These are phyloP conservation scores for Serendipita sp. DNA, from an alignment of 768 basidiomycete species.

Conservation along the genomic window DNA sequence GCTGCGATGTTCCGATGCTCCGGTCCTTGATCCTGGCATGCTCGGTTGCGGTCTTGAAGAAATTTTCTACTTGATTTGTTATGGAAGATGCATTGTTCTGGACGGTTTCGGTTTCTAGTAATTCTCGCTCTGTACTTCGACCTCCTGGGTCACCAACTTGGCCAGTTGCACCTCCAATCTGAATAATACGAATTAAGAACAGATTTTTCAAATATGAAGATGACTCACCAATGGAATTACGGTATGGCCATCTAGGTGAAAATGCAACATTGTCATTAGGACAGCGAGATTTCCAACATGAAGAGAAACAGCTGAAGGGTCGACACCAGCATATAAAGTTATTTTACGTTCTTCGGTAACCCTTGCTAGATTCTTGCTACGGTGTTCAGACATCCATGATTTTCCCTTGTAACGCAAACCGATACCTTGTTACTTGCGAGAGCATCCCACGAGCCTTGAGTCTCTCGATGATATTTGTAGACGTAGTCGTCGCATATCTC, in stretches of 20 bases:
- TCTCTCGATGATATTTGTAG: not conserved
- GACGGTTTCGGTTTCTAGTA: slow-evolving; percentile 43
- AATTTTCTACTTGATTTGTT: slow-evolving; percentile 44
- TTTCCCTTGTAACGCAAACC: not conserved
- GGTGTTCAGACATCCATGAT: not conserved
- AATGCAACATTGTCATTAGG: slow-evolving; percentile 73
- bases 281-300: slow-evolving; percentile 93
- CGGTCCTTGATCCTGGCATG: slow-evolving; percentile 36
- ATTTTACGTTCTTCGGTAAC: not conserved
- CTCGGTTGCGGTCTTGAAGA: slow-evolving; percentile 48
- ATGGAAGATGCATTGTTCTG: slow-evolving; percentile 51
- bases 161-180: slow-evolving; percentile 95
- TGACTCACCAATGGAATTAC: slow-evolving; percentile 64
- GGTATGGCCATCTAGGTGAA: slow-evolving; percentile 69
- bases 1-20: slow-evolving; percentile 11
- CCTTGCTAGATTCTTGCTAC: not conserved
- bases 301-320: slow-evolving; percentile 78
- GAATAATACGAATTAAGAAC: slow-evolving; percentile 8
- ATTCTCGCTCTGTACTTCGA: slow-evolving; percentile 60
- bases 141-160: slow-evolving; percentile 97
- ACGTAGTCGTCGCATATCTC: not conserved
- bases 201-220: not conserved
- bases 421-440: not conserved
- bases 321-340: slow-evolving; percentile 74
- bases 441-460: slow-evolving; percentile 1